Conservation (phyloP, 129 eudicot genomes). For the Artemisia argyi region DNA sequence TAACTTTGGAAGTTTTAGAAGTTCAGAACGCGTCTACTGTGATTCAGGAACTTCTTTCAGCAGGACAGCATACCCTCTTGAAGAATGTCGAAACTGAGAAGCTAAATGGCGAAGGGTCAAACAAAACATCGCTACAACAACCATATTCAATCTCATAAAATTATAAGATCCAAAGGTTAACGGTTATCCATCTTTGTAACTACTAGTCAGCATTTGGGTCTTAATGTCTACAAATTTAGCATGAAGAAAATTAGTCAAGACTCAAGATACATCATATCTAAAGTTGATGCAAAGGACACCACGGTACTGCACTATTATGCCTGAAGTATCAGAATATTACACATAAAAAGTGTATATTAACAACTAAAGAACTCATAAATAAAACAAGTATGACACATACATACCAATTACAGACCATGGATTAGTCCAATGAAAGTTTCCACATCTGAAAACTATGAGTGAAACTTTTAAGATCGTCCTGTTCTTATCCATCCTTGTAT, state of each 20-base stretch:
- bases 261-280: neutral
- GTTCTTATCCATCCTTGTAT: conserved; percentile 28
- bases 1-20: neutral
- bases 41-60: neutral
- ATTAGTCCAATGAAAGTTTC: neutral
- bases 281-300: neutral
- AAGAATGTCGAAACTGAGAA: neutral
- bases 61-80: neutral
- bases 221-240: neutral
- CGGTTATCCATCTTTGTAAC: neutral
- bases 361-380: too few species aligned
- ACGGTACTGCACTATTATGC: neutral
- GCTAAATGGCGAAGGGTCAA: neutral
- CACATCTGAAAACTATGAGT: neutral
- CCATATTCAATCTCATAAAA: conserved; percentile 1
- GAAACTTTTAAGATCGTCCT: conserved; percentile 9
- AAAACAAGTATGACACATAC: too few species aligned
- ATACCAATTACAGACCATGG: neutral
- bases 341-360: neutral
- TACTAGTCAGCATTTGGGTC: too few species aligned
- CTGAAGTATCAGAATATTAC: neutral
- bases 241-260: neutral
- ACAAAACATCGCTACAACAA: neutral
- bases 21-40: neutral
- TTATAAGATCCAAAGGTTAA: neutral